Conservation (phyloP, 805 yeast species). For the Lachancea fermentati region DNA sequence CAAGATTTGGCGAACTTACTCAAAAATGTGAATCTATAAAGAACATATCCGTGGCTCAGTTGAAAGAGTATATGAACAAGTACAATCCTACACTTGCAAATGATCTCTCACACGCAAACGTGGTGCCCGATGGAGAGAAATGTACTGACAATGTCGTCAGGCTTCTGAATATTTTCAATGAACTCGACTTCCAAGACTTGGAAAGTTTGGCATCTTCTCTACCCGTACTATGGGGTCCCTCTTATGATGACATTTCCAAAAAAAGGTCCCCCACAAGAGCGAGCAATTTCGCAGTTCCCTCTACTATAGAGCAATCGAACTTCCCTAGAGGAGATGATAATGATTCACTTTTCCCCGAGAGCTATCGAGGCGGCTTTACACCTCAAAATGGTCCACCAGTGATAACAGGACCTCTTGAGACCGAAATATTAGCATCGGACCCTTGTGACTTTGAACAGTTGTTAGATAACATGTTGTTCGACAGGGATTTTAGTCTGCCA, state of each 20-base stretch:
- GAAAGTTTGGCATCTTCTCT: constrained; percentile 4
- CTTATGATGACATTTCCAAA: not conserved
- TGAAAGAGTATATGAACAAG: constrained; percentile 8
- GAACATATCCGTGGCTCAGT: constrained; percentile 14
- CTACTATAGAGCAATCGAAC: not conserved
- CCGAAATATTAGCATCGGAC: not conserved
- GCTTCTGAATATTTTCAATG: constrained; percentile 5
- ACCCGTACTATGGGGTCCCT: constrained; percentile 3
- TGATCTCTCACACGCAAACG: not conserved
- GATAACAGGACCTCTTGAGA: not conserved
- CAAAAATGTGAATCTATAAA: constrained; percentile 14
- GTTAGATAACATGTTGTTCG: constrained; percentile 7
- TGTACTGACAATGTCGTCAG: not conserved
- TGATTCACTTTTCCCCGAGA: not conserved
- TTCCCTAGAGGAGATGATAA: not conserved
- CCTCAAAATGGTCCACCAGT: not conserved
- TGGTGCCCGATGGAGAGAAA: not conserved
- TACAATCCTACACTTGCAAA: constrained; percentile 1
- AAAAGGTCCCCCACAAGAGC: not conserved
- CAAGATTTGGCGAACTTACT: constrained; percentile 11
- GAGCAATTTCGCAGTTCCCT: not conserved
- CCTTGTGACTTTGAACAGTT: constrained; percentile 5
- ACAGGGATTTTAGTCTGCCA: constrained; percentile 8
- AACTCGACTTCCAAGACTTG: constrained; percentile 4
- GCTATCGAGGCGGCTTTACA: constrained; percentile 1